phyloP scores from a whole-genome alignment of 2,329 filamentous ascomycete species.

The Fusarium temperatum region DNA sequence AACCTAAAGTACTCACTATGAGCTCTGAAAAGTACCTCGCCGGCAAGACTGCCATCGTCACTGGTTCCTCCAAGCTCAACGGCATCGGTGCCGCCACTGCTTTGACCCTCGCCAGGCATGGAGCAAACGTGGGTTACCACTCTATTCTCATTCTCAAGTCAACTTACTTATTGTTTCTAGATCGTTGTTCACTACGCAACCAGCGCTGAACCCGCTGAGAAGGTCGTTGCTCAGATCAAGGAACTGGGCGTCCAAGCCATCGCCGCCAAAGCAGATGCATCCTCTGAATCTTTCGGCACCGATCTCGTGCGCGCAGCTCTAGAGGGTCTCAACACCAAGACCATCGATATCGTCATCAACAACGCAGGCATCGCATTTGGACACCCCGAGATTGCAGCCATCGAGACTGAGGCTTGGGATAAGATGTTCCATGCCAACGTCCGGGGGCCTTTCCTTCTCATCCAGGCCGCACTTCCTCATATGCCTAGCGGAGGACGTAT shows the following conservation, averaged over 20 bases:
- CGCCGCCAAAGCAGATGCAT: background rate
- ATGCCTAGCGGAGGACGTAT: conserved; percentile 45
- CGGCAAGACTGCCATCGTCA: conserved; percentile 41
- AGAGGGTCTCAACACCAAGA: background rate
- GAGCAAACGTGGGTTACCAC: background rate
- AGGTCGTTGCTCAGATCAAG: background rate
- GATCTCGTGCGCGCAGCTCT: background rate
- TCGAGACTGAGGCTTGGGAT: background rate
- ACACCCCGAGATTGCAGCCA: conserved; percentile 27
- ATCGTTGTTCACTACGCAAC: conserved; percentile 5
- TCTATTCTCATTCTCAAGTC: fast-evolving
- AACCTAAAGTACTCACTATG: background rate
- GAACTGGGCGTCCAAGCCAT: background rate
- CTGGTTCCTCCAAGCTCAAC: conserved; percentile 24
- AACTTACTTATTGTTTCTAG: fast-evolving
- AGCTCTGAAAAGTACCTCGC: conserved; percentile 34
- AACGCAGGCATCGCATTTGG: conserved; percentile 11
- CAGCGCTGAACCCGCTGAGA: background rate
- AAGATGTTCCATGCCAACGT: conserved; percentile 23
- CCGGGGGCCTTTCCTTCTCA: conserved; percentile 44
- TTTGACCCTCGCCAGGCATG: background rate
- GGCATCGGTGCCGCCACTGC: conserved; percentile 5
- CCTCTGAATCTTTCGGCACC: background rate
- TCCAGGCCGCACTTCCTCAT: conserved; percentile 43
- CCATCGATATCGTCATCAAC: background rate